phyloP scores from a whole-genome alignment of 768 basidiomycete species.

The Tulasnella sp. region DNA sequence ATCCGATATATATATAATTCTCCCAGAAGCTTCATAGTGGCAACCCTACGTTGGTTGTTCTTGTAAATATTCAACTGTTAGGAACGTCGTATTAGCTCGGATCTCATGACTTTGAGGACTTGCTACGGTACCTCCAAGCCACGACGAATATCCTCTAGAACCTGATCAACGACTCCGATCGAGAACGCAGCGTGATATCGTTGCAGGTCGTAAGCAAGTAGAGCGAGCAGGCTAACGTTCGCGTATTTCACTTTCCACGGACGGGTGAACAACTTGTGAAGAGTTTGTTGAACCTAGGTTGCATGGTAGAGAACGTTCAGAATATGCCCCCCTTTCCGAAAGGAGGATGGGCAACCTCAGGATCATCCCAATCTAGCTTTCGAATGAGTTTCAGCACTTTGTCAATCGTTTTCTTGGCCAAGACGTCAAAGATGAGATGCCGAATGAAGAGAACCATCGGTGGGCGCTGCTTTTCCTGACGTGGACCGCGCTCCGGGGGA shows the following conservation, averaged over 20 bases:
- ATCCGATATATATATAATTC: conserved; percentile 96
- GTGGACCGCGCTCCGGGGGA: conserved; percentile 87
- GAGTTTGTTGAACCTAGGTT: conserved; percentile 51
- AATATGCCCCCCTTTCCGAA: background rate
- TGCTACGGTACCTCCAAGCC: conserved; percentile 61
- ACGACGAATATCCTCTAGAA: conserved; percentile 84
- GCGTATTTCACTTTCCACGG: conserved; percentile 96
- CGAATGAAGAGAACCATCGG: conserved; percentile 91
- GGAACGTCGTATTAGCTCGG: background rate
- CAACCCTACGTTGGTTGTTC: conserved; percentile 87
- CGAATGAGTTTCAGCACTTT: conserved; percentile 90
- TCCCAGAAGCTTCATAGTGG: conserved; percentile 90
- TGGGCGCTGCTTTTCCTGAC: conserved; percentile 77
- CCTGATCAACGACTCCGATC: conserved; percentile 85
- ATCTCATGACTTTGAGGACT: background rate
- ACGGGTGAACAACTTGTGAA: conserved; percentile 92
- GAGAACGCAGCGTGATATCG: conserved; percentile 88
- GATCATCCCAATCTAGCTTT: conserved; percentile 94
- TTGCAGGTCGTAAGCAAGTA: conserved; percentile 92
- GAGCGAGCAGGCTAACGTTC: conserved; percentile 84
- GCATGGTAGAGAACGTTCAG: conserved; percentile 22
- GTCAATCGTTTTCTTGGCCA: conserved; percentile 90
- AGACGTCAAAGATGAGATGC: conserved; percentile 89
- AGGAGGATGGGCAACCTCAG: conserved; percentile 33
- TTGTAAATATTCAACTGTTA: conserved; percentile 79